A percentile compares a stretch with the other conserved stretches of the same genome.
phyloP scores from a whole-genome alignment of 164 flowering plant species.

The Nymphaea thermarum region DNA sequence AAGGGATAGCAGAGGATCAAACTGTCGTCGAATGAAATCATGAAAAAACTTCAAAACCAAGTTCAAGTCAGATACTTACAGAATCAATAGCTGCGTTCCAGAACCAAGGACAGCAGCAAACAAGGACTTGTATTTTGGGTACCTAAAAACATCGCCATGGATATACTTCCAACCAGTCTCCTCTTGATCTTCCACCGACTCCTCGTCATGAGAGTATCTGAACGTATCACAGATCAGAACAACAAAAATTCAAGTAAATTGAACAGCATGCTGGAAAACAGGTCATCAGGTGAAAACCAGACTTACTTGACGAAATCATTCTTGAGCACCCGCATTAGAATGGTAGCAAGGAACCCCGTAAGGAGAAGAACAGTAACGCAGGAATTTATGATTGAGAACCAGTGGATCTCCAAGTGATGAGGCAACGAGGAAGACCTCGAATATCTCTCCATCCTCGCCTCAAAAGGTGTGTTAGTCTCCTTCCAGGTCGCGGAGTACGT shows the following conservation, averaged over 20 bases:
- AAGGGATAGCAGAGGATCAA: not conserved
- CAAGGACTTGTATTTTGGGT: conserved; percentile 26
- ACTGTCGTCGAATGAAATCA: not conserved
- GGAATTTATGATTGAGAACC: conserved; percentile 33
- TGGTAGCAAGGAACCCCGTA: conserved; percentile 32
- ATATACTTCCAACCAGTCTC: conserved; percentile 36
- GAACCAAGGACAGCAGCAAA: conserved; percentile 33
- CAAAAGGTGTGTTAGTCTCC: conserved; percentile 22
- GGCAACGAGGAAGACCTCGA: conserved; percentile 22
- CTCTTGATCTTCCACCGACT: conserved; percentile 27
- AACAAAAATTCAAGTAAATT: not conserved
- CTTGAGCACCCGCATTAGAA: conserved; percentile 35
- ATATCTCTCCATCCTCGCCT: conserved; percentile 29
- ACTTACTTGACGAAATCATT: conserved; percentile 32
- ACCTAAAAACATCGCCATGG: conserved; percentile 35
- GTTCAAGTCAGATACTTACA: conserved; percentile 13
- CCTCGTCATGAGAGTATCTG: conserved; percentile 34
- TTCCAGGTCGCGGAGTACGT: conserved; percentile 30
- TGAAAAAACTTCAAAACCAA: not conserved
- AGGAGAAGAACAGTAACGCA: conserved; percentile 31
- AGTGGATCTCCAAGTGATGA: conserved; percentile 33
- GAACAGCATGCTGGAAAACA: not conserved
- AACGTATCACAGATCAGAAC: not conserved
- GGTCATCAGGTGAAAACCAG: not conserved
- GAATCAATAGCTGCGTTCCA: conserved; percentile 26